Conservation (phyloP, 2,329 filamentous ascomycete genomes). For the Corniculantispora saksenae region DNA sequence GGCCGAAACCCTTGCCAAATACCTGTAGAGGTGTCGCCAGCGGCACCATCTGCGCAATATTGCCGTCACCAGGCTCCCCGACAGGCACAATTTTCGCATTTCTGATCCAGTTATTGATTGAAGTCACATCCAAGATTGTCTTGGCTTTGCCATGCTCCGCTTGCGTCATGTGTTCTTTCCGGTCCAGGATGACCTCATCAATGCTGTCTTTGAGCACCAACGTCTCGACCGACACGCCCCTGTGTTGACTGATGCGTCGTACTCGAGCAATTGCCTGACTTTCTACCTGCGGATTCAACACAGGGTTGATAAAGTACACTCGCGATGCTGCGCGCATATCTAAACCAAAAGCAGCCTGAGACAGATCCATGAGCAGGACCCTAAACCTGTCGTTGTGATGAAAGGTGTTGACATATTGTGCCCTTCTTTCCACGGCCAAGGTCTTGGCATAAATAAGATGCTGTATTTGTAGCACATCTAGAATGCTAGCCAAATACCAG, state of each 20-base stretch:
- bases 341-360: slow-evolving; percentile 82
- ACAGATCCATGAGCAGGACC: slow-evolving; percentile 88
- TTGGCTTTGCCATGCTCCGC: slow-evolving; percentile 59
- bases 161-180: slow-evolving; percentile 73
- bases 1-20: slow-evolving; percentile 53
- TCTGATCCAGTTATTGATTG: slow-evolving; percentile 61
- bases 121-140: slow-evolving; percentile 57
- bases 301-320: slow-evolving; percentile 86
- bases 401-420: slow-evolving; percentile 78
- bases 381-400: slow-evolving; percentile 68
- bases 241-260: slow-evolving; percentile 81
- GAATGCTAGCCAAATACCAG: slow-evolving; percentile 78
- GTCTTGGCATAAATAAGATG: slow-evolving; percentile 69
- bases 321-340: slow-evolving; percentile 82
- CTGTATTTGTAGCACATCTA: slow-evolving; percentile 69
- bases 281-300: slow-evolving; percentile 81
- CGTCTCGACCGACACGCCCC: slow-evolving; percentile 81
- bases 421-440: slow-evolving; percentile 61
- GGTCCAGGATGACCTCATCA: slow-evolving; percentile 79
- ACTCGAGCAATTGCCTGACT: slow-evolving; percentile 91
- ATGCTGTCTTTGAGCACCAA: slow-evolving; percentile 77
- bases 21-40: slow-evolving; percentile 48
- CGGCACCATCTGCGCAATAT: slow-evolving; percentile 50
- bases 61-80: slow-evolving; percentile 30
- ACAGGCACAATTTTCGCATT: slow-evolving; percentile 48